Evolutionary conservation across 352 stramenopile species (phyloP).

Genomic region (Phytophthora ramorum): DNA sequence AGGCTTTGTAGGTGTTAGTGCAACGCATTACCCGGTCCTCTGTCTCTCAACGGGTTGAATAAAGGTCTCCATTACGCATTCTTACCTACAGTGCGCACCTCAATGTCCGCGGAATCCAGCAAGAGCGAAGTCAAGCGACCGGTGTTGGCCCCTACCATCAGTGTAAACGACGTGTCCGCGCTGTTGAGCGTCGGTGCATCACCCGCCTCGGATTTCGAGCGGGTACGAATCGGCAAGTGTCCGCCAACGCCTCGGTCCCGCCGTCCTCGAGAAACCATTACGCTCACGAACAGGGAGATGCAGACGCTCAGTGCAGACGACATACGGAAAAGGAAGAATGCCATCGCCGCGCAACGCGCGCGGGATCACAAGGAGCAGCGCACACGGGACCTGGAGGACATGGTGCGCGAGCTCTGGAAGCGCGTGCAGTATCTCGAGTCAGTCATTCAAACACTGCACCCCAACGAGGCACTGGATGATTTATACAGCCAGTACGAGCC

Average conservation of each 20-base stretch:
- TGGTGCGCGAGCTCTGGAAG: slow-evolving; percentile 62
- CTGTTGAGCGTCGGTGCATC: slow-evolving; percentile 28
- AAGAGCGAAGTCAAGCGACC: slow-evolving; percentile 17
- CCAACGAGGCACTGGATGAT: slow-evolving; percentile 35
- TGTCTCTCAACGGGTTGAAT: slow-evolving; percentile 6
- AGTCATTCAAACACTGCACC: slow-evolving; percentile 43
- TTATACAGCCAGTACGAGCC: slow-evolving; percentile 56
- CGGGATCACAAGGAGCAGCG: slow-evolving; percentile 66
- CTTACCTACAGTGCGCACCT: slow-evolving; percentile 11
- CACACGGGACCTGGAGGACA: slow-evolving; percentile 62
- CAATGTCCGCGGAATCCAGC: slow-evolving; percentile 19
- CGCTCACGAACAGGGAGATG: slow-evolving; percentile 52
- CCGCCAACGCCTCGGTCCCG: slow-evolving; percentile 34
- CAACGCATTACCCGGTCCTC: background rate
- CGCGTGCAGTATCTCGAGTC: slow-evolving; percentile 67
- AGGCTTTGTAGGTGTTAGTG: background rate
- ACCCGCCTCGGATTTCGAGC: slow-evolving; percentile 16
- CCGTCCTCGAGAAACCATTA: slow-evolving; percentile 49
- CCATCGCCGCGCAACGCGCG: slow-evolving; percentile 62
- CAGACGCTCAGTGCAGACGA: slow-evolving; percentile 53
- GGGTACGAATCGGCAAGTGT: slow-evolving; percentile 32
- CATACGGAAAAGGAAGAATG: slow-evolving; percentile 75
- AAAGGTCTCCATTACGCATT: slow-evolving; percentile 25
- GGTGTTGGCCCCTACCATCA: slow-evolving; percentile 26
- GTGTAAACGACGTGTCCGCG: slow-evolving; percentile 29